Percentiles rank a stretch among this genome's conserved stretches.
Conservation (phyloP, 345 rosid genomes). For the Linum lewisii region DNA sequence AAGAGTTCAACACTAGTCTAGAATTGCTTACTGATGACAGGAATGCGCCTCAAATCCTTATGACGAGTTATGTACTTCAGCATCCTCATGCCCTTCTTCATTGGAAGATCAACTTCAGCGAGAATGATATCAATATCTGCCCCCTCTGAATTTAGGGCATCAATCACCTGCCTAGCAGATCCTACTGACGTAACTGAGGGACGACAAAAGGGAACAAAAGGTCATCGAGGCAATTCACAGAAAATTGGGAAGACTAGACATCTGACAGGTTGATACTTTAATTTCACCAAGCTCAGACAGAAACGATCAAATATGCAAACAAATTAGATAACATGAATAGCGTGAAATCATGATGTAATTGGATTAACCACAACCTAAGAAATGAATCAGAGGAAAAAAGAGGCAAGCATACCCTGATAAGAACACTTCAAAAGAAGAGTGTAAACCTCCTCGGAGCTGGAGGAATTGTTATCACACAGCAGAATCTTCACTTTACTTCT, state of each 20-base stretch:
- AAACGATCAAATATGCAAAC: too few species aligned
- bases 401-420: constrained; percentile 57
- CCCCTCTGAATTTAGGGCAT: constrained; percentile 92
- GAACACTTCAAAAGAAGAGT: constrained; percentile 81
- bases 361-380: not conserved
- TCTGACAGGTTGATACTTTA: too few species aligned
- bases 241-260: too few species aligned
- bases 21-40: constrained; percentile 78
- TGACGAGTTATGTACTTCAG: constrained; percentile 78
- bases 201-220: constrained; percentile 5
- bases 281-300: too few species aligned
- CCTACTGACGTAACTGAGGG: constrained; percentile 72
- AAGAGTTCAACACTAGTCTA: not conserved
- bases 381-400: not conserved
- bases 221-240: too few species aligned
- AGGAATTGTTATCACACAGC: constrained; percentile 77
- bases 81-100: constrained; percentile 93
- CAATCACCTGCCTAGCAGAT: constrained; percentile 93
- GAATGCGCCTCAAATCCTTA: constrained; percentile 76
- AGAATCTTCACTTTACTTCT: constrained; percentile 96
- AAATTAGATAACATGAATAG: too few species aligned
- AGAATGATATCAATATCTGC: constrained; percentile 90
- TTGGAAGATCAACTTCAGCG: constrained; percentile 93
- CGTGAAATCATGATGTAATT: too few species aligned
- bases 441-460: constrained; percentile 62